Base-by-base conservation (phyloP, 2,329 filamentous ascomycete species). In the Clonostachys byssicola region DNA sequence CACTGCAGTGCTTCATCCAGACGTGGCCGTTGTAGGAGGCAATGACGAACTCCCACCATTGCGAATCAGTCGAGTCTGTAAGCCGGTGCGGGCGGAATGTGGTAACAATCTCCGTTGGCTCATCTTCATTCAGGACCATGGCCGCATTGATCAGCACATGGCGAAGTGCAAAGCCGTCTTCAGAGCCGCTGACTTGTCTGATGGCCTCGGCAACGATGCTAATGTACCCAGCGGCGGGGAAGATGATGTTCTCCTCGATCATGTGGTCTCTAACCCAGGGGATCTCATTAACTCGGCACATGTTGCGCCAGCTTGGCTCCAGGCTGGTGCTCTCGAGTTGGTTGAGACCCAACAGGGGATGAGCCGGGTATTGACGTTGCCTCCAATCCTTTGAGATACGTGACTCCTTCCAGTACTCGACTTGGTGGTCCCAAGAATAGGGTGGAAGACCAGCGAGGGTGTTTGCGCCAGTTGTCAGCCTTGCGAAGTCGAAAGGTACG, bases 401-500 rank as follows among this genome's bases (percentile, higher is more conserved):
- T 4, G 30, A 46, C 41, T 60, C 59, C 18, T 42, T 33, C 66
- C 65, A 71, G 47, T 60, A 63, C 2, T 51, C 47, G 6, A 53
- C 52, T 6, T 52, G 47, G 49, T 73, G 66, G 38, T 73, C 61
- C 70, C 70, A 75, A 0, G 59, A 54, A 50, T 75, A 75, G 2
- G 53, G 51, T 2, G 71, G 69, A 1, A 73, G 48, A 10, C 53
- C 52, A 2, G 38, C 12, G 3, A 58, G 18, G 20, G 57, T 46
- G 14, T 9, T 12, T n/a, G 16, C 36, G 17, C 16, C 23, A 4
- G 34, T 34, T 5, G 13, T 18, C 14, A 48, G 17, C 14, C 16
- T 8, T 16, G 13, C 14, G 16, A 47, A 39, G 20, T 47, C 23
- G 41, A 42, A 6, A 9, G n/a, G 10, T 17, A 16, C 16, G 16